phyloP scores from a whole-genome alignment of 345 rosid species.

The Aethionema arabicum region DNA sequence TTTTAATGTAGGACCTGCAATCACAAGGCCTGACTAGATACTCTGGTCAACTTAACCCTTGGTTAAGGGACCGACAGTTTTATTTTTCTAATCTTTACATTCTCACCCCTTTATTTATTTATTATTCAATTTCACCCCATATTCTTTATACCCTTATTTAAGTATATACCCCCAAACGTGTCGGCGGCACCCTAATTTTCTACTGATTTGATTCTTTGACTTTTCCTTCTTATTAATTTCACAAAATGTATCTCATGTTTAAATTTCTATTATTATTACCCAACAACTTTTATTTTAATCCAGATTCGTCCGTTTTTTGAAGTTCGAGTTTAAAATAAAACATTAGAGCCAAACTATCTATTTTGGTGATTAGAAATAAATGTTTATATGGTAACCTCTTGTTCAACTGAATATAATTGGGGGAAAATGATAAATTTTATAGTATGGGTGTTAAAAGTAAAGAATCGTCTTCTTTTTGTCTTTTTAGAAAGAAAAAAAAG shows the following conservation, averaged over 20 bases:
- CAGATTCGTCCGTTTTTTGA: no score
- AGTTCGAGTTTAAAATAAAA: no score
- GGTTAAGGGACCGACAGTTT: constrained; percentile 63
- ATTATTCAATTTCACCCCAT: background rate
- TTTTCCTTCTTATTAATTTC: background rate
- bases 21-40: constrained; percentile 37
- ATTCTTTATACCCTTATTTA: background rate
- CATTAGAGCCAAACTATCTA: no score
- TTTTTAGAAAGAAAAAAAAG: background rate
- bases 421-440: background rate
- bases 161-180: constrained; percentile 13
- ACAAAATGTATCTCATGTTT: background rate
- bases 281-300: no score
- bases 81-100: constrained; percentile 25
- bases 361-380: no score
- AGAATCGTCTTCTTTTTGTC: background rate
- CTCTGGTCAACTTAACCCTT: constrained; percentile 52
- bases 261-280: background rate
- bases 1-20: constrained; percentile 42
- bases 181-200: constrained; percentile 34
- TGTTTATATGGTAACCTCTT: background rate
- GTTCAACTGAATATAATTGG: background rate
- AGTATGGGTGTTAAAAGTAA: constrained; percentile 30
- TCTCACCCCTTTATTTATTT: constrained; percentile 31
- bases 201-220: background rate